phyloP scores from a whole-genome alignment of 257 asterid genomes.

The Nicotiana undulata region DNA sequence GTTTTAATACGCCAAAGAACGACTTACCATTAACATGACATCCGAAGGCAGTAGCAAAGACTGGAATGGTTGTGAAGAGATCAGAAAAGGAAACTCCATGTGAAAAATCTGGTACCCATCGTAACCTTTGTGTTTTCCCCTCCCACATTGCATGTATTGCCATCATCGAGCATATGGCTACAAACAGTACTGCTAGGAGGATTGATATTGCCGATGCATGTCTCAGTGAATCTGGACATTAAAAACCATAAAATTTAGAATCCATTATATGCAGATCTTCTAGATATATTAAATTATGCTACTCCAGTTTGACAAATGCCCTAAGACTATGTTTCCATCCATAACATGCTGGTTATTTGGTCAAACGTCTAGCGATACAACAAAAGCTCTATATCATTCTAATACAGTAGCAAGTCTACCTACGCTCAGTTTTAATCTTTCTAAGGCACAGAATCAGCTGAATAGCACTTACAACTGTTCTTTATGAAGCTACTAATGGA shows the following conservation, averaged over 20 bases:
- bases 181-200: constrained; percentile 75
- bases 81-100: constrained; percentile 45
- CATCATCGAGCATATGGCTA: constrained; percentile 71
- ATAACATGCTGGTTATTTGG: neutral
- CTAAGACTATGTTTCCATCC: neutral
- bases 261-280: neutral
- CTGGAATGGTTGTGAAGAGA: constrained; percentile 86
- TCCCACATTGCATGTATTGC: constrained; percentile 66
- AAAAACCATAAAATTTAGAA: neutral
- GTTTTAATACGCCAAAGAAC: neutral
- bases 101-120: constrained; percentile 60
- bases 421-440: neutral
- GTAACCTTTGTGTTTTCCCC: constrained; percentile 58
- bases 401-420: neutral
- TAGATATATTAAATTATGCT: neutral
- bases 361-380: neutral
- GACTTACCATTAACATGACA: constrained; percentile 83
- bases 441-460: neutral
- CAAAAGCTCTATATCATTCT: neutral
- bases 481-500: neutral
- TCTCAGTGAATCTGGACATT: constrained; percentile 70
- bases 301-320: neutral
- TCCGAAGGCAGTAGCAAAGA: constrained; percentile 91
- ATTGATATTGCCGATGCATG: constrained; percentile 90
- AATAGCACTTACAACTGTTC: neutral